Base-by-base conservation (phyloP, 2,329 filamentous ascomycete species). In the Diaporthe vaccinii region DNA sequence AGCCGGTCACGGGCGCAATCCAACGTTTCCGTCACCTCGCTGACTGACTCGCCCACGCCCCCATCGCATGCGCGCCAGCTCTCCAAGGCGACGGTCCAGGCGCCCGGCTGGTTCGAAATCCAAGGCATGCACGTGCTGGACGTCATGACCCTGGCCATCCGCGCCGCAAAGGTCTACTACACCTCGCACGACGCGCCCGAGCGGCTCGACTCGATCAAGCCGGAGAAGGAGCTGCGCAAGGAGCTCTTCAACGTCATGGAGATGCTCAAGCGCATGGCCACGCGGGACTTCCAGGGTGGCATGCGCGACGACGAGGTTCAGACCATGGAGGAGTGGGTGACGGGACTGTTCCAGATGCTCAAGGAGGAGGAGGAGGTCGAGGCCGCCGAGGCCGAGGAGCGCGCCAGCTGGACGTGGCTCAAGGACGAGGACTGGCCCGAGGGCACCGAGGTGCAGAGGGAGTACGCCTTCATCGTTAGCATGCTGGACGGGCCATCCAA, bases 111-210 rank as follows among this genome's bases (percentile, higher is more conserved):
- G 92, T 91, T 94, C 82, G 95, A 98, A 83, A 89, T 98, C 31
- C 95, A 98, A 83, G 97, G 96, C 25, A 92, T 98, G 87, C 94
- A 97, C 80, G 91, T 99, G 51, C 90, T 98, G 74, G 96, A 98
- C 82, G 92, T 98, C 72, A 93, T 97, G 82, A 99, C 97, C 1
- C 88, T 98, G 72, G 96, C 96, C n/a, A 98, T 99, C 79, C 92
- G 95, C 71, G 95, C 96, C 1, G 97, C 97, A 70, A 98, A 97
- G 85, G 93, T 97, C 80, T 99, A 98, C 85, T 98, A 99, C 84
- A 98, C 96, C 0, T 91, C 95, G 5, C 97, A 98, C 82, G 94
- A 97, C 80, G 90, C 96, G 72, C 95, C 96, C 1, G 93, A 97
- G 79, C 92, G 94, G 51, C 87, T 98, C 25, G 95, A 97, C 80